Percentiles rank a stretch among this genome's conserved stretches.
These are phyloP conservation scores for Trametes versicolor DNA, from an alignment of 1,284 basidiomycete species.

Conservation along the genomic window DNA sequence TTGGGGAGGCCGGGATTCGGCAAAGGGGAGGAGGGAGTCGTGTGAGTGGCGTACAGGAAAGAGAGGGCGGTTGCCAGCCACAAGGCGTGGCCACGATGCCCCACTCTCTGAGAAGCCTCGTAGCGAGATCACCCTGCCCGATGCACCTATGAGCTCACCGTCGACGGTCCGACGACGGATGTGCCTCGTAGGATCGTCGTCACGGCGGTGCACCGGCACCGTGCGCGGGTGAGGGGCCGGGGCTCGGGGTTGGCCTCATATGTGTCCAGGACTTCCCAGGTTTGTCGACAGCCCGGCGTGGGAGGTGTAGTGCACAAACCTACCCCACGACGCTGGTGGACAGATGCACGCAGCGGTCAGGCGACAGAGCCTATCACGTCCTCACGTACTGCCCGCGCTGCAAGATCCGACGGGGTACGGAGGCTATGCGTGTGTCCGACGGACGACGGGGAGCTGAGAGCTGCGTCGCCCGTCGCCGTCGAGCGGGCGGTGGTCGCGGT, in stretches of 20 bases:
- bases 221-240: neutral
- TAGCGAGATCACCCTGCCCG: constrained; percentile 18
- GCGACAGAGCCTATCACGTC: constrained; percentile 23
- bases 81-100: constrained; percentile 10
- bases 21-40: neutral
- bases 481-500: neutral
- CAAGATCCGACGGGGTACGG: constrained; percentile 30
- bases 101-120: constrained; percentile 10
- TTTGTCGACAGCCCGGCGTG: neutral
- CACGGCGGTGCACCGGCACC: constrained; percentile 1
- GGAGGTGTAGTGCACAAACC: constrained; percentile 15
- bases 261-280: neutral
- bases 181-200: constrained; percentile 2
- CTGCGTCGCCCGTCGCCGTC: constrained; percentile 2
- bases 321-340: constrained; percentile 23
- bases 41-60: constrained; percentile 10
- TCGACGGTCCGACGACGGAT: constrained; percentile 17
- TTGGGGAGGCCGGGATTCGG: neutral
- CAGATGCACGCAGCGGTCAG: constrained; percentile 23
- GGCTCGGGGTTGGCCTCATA: neutral
- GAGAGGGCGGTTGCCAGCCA: constrained; percentile 18
- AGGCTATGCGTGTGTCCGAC: constrained; percentile 7
- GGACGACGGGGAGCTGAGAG: constrained; percentile 3
- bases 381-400: constrained; percentile 15
- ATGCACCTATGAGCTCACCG: constrained; percentile 24